Percentiles rank a stretch among this genome's conserved stretches.
Evolutionary conservation across 805 yeast genomes (phyloP).

Genomic region (Metschnikowia shivogae): DNA sequence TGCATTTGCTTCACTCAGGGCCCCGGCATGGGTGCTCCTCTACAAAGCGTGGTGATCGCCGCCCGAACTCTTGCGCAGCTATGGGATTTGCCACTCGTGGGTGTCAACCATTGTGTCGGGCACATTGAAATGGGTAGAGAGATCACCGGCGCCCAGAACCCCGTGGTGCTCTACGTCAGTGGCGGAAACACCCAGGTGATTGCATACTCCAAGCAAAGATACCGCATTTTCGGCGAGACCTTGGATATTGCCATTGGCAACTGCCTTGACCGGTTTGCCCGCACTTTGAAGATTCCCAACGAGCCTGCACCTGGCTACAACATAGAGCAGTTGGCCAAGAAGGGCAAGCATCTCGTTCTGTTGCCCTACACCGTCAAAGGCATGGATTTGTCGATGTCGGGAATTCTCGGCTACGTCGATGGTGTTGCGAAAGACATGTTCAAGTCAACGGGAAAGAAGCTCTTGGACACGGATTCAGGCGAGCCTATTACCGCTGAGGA

Average conservation of each 20-base stretch:
- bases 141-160: slow-evolving; percentile 96
- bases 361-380: slow-evolving; percentile 97
- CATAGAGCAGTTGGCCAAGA: slow-evolving; percentile 88
- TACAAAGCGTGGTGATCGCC: slow-evolving; percentile 87
- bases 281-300: slow-evolving; percentile 83
- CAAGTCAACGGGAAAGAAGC: slow-evolving; percentile 37
- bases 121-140: slow-evolving; percentile 99
- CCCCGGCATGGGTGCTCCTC: slow-evolving; percentile 99
- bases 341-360: slow-evolving; percentile 58
- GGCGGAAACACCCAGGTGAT: slow-evolving; percentile 99
- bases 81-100: slow-evolving; percentile 82
- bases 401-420: slow-evolving; percentile 84
- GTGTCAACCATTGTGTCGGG: slow-evolving; percentile 96
- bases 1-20: slow-evolving; percentile 95
- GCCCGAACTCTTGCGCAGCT: slow-evolving; percentile 80
- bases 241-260: slow-evolving; percentile 97
- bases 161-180: slow-evolving; percentile 93
- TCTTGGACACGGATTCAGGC: slow-evolving; percentile 39
- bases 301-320: slow-evolving; percentile 97
- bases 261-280: slow-evolving; percentile 92
- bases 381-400: slow-evolving; percentile 97
- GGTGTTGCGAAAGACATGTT: slow-evolving; percentile 70
- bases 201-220: slow-evolving; percentile 90
- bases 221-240: slow-evolving; percentile 98
- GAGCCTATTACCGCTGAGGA: slow-evolving; percentile 73